Evolutionary conservation across 2,329 filamentous ascomycete species (phyloP), one percentile per base, ranked within the genome.

Genomic region (Trichoderma simmonsii): DNA sequence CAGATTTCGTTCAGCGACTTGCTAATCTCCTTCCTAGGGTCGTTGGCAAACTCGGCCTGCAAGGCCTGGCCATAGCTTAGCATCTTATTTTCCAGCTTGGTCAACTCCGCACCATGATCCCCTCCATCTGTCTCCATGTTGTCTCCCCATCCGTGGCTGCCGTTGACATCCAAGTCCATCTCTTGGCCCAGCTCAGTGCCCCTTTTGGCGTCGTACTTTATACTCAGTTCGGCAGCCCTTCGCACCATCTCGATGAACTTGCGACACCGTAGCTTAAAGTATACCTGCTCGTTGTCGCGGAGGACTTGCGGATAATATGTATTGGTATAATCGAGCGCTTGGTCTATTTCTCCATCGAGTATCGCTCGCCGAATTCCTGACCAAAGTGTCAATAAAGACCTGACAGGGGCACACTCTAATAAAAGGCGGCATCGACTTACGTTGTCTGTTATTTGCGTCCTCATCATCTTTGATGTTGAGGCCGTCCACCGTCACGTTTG

Each of bases 231-330:
- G 3, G 91, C 90, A 43, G 90, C 91, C 72, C 87, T 88, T 54
- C 92, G 89, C 77, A 97, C 94, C 91, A 99, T 95, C 81, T 99
- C 96, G 73, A 98, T 91, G 80, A 98, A 98, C 79, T 96, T 97
- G 73, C 94, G 90, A 79, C 95, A 98, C 75, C 92, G 90, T 63
- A 99, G 85, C 72, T 91, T 92, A 82, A 99, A 98, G 79, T 95
- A 91, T 18, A 98, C 94, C 69, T 94, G 90, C 70, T 93, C 90
- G 77, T 97, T 94, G 26, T 93, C 88, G 61, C 89, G 86, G 21
- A 99, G 86, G 1, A 98, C 94, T 28, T 88, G 86, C 6, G 93
- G 92, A 77, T 98, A 99, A 78, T 91, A 93, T 14, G 86, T 85
- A 64, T 91, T 89, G 3, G 93, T 97, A 77, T 91, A 88, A 80